Evolutionary conservation across 768 basidiomycete species (phyloP), one percentile per base, ranked within the genome.

Genomic region (Candolleomyces efflorescens): DNA sequence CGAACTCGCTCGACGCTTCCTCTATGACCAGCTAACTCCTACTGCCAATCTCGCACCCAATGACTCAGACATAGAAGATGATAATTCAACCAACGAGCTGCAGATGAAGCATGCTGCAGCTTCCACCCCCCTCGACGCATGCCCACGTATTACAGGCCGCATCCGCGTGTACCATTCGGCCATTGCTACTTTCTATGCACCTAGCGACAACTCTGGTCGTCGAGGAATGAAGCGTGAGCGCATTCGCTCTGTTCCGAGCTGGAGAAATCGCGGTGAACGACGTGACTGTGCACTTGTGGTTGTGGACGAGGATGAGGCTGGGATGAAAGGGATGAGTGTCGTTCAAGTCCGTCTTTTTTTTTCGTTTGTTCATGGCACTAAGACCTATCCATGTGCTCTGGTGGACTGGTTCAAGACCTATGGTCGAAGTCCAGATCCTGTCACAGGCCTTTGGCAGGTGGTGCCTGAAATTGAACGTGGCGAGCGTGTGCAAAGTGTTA

Each of bases 241-340:
- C 5, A 50, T 57, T 27, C 67, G 65, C 0, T 63, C 67, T 0
- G 69, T 62, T 12, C 65, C 64, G 2, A 37, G 58, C 5, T 75
- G 71, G 71, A 55, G 58, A 22, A 60, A 60, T 1, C 58, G 59
- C 2, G 61, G 62, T 3, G 43, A 63, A 13, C 60, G 67, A 3
- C 69, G 65, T 54, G 71, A 75, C 51, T 69, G 65, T 55, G 61
- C 67, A n/a, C 67, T 69, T 23, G 58, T 70, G 26, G 60, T 56
- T 3, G 52, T 56, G 20, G 59, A 66, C 46, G 43, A 62, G 12
- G 55, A 61, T 18, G 26, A 57, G 26, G 58, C 60, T 17, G 69
- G 72, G 0, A 65, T 72, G 50, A 46, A 32, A 15, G 64, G 65
- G 5, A 59, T 70, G 43, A 49, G 60, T 26, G 62, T 67, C 27